Evolutionary conservation across 441 rosid species (phyloP).

Genomic region (Pelargonium fulgidum): DNA sequence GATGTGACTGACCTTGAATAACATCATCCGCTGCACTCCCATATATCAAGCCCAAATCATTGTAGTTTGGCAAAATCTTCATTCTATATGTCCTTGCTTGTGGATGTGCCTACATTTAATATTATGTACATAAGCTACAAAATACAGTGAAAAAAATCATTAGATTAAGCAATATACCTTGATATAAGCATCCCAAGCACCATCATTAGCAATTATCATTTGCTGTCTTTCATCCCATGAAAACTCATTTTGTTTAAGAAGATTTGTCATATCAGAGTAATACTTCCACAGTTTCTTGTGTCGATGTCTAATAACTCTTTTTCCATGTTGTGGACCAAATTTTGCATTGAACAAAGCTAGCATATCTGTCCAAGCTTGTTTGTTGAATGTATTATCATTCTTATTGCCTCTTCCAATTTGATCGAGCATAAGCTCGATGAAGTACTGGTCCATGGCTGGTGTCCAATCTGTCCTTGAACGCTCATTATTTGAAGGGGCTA

Average conservation of each 20-base stretch:
- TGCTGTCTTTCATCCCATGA: conserved; percentile 59
- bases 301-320: conserved; percentile 76
- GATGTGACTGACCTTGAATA: conserved; percentile 24
- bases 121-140: conserved; percentile 14
- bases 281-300: conserved; percentile 66
- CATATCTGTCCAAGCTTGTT: conserved; percentile 86
- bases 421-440: conserved; percentile 70
- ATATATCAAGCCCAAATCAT: conserved; percentile 56
- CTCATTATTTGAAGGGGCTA: conserved; percentile 33
- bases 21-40: conserved; percentile 33
- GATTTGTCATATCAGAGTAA: conserved; percentile 44
- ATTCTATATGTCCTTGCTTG: conserved; percentile 54
- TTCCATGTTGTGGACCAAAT: conserved; percentile 61
- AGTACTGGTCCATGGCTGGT: conserved; percentile 63
- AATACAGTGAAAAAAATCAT: conserved; percentile 5
- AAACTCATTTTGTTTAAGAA: conserved; percentile 56
- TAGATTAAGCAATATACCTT: conserved; percentile 37
- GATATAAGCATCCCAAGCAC: conserved; percentile 64
- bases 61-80: conserved; percentile 64
- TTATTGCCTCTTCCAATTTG: conserved; percentile 68
- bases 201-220: conserved; percentile 54
- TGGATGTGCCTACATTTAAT: conserved; percentile 46
- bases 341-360: conserved; percentile 58
- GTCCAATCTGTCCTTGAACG: conserved; percentile 70
- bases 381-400: conserved; percentile 45